Base-by-base conservation (phyloP, 345 rosid species). In the Dimocarpus longan region DNA sequence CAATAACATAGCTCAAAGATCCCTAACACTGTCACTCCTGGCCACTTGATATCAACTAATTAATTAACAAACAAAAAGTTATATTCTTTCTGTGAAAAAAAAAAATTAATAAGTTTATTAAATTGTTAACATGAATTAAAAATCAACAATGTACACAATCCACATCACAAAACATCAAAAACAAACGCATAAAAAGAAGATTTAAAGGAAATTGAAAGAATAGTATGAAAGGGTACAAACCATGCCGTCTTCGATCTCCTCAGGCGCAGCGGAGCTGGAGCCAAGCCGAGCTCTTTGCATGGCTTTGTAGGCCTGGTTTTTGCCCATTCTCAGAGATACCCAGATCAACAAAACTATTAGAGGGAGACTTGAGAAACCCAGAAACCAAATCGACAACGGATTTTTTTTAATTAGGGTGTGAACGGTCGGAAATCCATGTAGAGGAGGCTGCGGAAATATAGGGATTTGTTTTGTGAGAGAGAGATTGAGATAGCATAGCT, bases 281-380 rank as follows among this genome's bases (percentile, higher is more conserved):
- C 98, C 99, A 66, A 91, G 82, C 91, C 91, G 87, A 28, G 99
- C 83, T 88, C 91, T 89, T 91, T 97, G 99, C 99, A 97, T 94
- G 79, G 99, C 95, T 82, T 97, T 97, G 94, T 94, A 92, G 50
- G 98, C 93, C 85, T 97, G 99, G 83, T 94, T 97, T 88, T 97
- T 94, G 74, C 99, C 99, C 99, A 97, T 95, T 59, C 85, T 86
- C 63, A 74, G 68, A 56, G 57, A 37, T 50, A 76, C 72, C 76
- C 82, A 72, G 70, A n/a, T 43, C 15, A 52, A 21, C 39, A 5
- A 56, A 77, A 69, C 19, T 43, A 21, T 22, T 39, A 19, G 28
- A 44, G 11, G 40, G 39, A 66, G 59, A 66, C 28, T 21, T 43
- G 46, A 66, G 37, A 69, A 22, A 40, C 39, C n/a, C 57, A n/a